phyloP scores from a whole-genome alignment of 108 stramenopile genomes.

The Discostella pseudostelligera region DNA sequence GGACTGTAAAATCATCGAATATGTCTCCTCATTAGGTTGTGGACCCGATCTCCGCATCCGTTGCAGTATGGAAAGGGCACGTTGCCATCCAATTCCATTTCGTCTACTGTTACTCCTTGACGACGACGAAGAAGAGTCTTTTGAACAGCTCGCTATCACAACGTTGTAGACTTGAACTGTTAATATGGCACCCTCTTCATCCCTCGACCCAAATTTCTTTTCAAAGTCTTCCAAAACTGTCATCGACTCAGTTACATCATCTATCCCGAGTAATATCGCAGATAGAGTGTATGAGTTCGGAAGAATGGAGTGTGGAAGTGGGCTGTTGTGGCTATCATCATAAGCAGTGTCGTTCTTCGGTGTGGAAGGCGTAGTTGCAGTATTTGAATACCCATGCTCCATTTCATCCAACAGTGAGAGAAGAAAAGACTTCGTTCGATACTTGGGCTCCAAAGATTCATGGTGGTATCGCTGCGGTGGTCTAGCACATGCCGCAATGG shows the following conservation, averaged over 20 bases:
- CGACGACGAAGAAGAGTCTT: too few relatives aligned
- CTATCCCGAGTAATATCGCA: conserved; percentile 40
- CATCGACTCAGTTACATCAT: conserved; percentile 27
- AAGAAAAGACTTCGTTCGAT: conserved; percentile 33
- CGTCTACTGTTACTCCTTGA: not conserved
- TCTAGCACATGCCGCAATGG: conserved; percentile 23
- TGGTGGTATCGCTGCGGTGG: conserved; percentile 2
- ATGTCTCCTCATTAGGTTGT: conserved; percentile 51
- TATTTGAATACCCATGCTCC: conserved; percentile 14
- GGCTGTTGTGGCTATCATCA: too few relatives aligned
- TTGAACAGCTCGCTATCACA: conserved; percentile 6
- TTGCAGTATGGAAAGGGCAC: conserved; percentile 46
- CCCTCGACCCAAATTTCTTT: conserved; percentile 5
- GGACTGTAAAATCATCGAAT: conserved; percentile 47
- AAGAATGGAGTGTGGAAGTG: not conserved
- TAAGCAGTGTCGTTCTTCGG: too few relatives aligned
- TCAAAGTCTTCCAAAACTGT: conserved; percentile 27
- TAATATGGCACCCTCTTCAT: not conserved
- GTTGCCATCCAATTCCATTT: conserved; percentile 47
- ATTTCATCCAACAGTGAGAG: conserved; percentile 35
- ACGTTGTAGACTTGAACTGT: conserved; percentile 43
- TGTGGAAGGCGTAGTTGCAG: not conserved
- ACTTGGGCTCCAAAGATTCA: not conserved
- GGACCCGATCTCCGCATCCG: conserved; percentile 52
- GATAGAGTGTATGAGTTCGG: conserved; percentile 44